Evolutionary conservation across 495 filamentous ascomycete species (phyloP), one percentile per base, ranked within the genome.

Genomic region (Talaromyces liani): DNA sequence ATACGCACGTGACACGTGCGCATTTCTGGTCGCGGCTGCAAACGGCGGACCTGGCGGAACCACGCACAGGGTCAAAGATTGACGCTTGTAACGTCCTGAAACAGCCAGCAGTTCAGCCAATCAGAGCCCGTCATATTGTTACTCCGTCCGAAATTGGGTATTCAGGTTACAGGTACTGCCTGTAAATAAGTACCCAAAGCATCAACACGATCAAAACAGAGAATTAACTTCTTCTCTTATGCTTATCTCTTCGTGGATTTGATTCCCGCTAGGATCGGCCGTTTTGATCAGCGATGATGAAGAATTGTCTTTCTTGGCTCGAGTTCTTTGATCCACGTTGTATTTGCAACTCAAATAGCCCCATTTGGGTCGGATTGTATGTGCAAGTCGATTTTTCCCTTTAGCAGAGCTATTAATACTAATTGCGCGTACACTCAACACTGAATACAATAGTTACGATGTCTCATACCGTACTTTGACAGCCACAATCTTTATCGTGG

Each of bases 21-120:
- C 9, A 24, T 55, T 6, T 12, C 2, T 55, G 22, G 16, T 55
- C 20, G 29, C 14, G 27, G 8, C 53, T 56, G 53, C 53, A 56
- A 56, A 56, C 53, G 53, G 53, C 53, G 53, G 53, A 56, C 29
- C 53, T 14, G 53, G 53, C 53, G 24, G 22, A 56, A 29, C 24
- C 51, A 54, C 16, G 9, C 20, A 20, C 25, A 54, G 0, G 39
- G 9, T 12, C 39, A 31, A 31, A 31, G 16, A 36, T 36, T 7
- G 33, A 36, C 39, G 39, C 39, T 45, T 45, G 39, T 45, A 49
- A 49, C 45, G n/a, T 49, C n/a, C 45, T 49, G 7, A 49, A 49
- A 49, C 45, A 49, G 45, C 45, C 9, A 2, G 6, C 2, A 49
- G 6, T 20, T 49, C 3, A 9, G 20, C 45, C 45, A 45, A 45